Evolutionary conservation across 148 eudicot species (phyloP), one percentile per base, ranked within the genome.

Genomic region (Vaccinium macrocarpon): DNA sequence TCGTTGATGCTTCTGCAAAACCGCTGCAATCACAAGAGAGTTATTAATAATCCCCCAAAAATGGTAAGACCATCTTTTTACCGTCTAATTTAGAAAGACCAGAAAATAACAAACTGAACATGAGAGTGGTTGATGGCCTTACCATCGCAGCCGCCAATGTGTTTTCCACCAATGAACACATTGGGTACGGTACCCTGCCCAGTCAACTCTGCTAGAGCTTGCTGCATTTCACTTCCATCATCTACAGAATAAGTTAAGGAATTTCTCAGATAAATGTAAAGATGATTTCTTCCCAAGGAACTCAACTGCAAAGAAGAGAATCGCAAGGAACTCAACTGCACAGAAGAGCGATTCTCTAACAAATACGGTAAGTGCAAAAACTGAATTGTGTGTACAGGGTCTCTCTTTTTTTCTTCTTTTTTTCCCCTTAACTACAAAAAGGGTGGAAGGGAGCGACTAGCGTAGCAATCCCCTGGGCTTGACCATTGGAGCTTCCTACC

Each of bases 141-240:
- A 94, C 96, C 84, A 46, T 94, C 95, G 75, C 88, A 93, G 68
- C 97, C 97, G 18, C 98, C 97, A 25, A 91, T 77, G 56, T 92
- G 94, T 82, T 93, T 90, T 72, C 96, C 96, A 71, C 94, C 92
- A 14, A 95, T 90, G 84, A 95, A 95, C 79, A 94, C 97, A 83
- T 94, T 94, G 0, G 98, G 98, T 29, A 95, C 98, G 15, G 98
- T 92, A 57, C 92, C 87, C 85, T 94, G 98, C 80, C 92, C 94
- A 6, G 98, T 92, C 97, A 93, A 91, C 88, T 92, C 92, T 12
- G 68, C 83, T 35, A 95, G 91, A 42, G 94, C 97, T 6, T 92
- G 75, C 86, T 95, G 98, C 51, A 91, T 88, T 2, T 81, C 94
- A 57, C 84, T 83, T 53, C 98, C 98, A 90, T 94, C 98, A 84